Evolutionary conservation across 441 rosid species (phyloP).

Genomic region (Arabidopsis hybrid): DNA sequence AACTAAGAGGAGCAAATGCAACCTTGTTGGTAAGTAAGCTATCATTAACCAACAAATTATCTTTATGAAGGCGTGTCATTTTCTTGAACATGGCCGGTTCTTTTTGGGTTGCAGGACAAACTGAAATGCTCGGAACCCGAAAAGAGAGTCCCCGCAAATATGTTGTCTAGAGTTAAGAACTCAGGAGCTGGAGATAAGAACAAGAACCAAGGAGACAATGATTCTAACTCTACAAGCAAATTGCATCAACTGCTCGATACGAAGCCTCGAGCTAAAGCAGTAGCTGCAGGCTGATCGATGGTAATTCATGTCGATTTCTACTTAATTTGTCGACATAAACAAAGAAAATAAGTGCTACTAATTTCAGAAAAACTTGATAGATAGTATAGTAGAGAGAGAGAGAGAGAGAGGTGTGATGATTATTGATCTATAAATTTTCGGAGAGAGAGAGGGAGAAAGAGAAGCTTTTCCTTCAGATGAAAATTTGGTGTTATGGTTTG

Average conservation of each 20-base stretch:
- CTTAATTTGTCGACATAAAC: slow-evolving; percentile 36
- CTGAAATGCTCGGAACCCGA: slow-evolving; percentile 56
- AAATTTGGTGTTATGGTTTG: slow-evolving; percentile 34
- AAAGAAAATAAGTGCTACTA: slow-evolving; percentile 34
- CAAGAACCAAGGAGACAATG: slow-evolving; percentile 49
- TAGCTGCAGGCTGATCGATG: slow-evolving; percentile 66
- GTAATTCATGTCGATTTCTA: background rate
- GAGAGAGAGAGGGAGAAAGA: slow-evolving; percentile 12
- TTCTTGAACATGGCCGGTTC: background rate
- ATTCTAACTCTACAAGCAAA: slow-evolving; percentile 60
- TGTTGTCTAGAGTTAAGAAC: slow-evolving; percentile 64
- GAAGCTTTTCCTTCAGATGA: slow-evolving; percentile 21
- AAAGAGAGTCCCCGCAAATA: slow-evolving; percentile 50
- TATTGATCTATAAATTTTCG: slow-evolving; percentile 30
- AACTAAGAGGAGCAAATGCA: slow-evolving; percentile 81
- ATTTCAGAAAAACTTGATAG: slow-evolving; percentile 36
- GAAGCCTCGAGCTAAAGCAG: slow-evolving; percentile 72
- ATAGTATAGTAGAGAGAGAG: slow-evolving; percentile 35
- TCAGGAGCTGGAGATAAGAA: slow-evolving; percentile 52
- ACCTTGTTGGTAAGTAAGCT: slow-evolving; percentile 57
- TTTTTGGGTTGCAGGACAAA: slow-evolving; percentile 52
- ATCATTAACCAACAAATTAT: background rate
- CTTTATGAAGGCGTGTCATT: background rate
- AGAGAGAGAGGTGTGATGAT: slow-evolving; percentile 4
- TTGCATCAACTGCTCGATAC: slow-evolving; percentile 78